These are phyloP conservation scores for Desmodesmus armatus DNA, from an alignment of 139 green algal genomes.

Conservation along the genomic window DNA sequence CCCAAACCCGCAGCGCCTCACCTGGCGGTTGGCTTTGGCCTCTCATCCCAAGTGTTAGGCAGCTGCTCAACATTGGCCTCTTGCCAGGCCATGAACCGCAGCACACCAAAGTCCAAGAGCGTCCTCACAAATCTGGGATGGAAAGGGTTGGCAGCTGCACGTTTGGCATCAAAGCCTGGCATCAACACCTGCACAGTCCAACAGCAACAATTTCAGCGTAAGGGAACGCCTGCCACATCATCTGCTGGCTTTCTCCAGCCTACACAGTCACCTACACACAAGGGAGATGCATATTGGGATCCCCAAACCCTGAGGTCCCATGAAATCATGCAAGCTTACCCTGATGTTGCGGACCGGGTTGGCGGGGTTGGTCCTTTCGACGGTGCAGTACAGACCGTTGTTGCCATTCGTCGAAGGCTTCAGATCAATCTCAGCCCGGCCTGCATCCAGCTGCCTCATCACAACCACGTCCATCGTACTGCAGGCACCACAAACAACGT, in stretches of 20 bases:
- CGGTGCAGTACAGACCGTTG: slow-evolving; percentile 46
- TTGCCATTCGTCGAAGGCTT: slow-evolving; percentile 44
- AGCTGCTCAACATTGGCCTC: too few relatives aligned
- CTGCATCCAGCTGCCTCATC: slow-evolving; percentile 27
- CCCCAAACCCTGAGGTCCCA: too few relatives aligned
- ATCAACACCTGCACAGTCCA: too few relatives aligned
- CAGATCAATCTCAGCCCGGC: slow-evolving; percentile 33
- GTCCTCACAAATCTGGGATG: slow-evolving; percentile 45
- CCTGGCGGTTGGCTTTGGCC: too few relatives aligned
- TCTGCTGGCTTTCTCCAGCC: too few relatives aligned
- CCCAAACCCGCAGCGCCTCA: too few relatives aligned
- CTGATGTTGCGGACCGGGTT: slow-evolving; percentile 57
- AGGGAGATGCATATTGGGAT: too few relatives aligned
- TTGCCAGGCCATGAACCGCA: slow-evolving; percentile 58
- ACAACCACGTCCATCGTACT: slow-evolving; percentile 33
- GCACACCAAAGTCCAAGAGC: slow-evolving; percentile 30
- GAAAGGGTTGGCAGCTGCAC: slow-evolving; percentile 20
- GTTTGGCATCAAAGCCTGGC: slow-evolving; percentile 25
- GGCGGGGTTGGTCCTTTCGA: slow-evolving; percentile 51
- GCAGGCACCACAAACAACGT: too few relatives aligned
- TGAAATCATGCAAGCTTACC: slow-evolving; percentile 45
- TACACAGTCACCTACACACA: too few relatives aligned
- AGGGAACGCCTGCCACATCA: too few relatives aligned
- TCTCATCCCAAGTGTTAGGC: too few relatives aligned
- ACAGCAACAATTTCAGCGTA: not conserved